Conservation (phyloP, 2,329 filamentous ascomycete species). For the Rhynchosporium secalis region DNA sequence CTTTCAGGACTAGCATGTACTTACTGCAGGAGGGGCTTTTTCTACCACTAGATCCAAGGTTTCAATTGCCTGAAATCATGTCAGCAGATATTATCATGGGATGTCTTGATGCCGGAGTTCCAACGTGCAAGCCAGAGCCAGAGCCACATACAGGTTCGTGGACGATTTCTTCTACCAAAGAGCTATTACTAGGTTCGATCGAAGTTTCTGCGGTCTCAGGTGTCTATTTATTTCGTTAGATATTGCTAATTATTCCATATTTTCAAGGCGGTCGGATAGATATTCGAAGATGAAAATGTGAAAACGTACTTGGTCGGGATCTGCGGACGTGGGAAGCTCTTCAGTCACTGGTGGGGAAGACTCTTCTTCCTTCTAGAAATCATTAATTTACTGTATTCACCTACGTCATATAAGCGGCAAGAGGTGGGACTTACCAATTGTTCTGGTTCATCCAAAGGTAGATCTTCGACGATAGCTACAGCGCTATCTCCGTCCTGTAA, state of each 20-base stretch:
- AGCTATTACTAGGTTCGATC: not conserved
- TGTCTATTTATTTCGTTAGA: not conserved
- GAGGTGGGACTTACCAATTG: not conserved
- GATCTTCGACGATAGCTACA: not conserved
- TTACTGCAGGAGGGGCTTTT: too few relatives aligned
- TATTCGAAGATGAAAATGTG: not conserved
- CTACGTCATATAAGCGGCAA: not conserved
- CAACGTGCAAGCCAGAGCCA: not conserved
- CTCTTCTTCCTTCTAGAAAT: conserved; percentile 8
- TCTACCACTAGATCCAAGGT: too few relatives aligned
- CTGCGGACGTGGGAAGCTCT: not conserved
- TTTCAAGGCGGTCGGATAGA: not conserved
- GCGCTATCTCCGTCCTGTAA: not conserved
- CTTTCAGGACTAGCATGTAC: too few relatives aligned
- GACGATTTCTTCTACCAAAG: not conserved
- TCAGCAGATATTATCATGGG: too few relatives aligned
- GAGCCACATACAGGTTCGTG: not conserved
- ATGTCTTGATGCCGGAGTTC: too few relatives aligned
- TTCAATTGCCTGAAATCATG: too few relatives aligned
- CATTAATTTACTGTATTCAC: not conserved
- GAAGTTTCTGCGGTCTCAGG: not conserved
- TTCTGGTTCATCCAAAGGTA: not conserved
- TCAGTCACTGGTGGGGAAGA: not conserved
- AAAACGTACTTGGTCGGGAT: conserved; percentile 1
- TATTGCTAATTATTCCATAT: too few relatives aligned